Conservation (phyloP, 1,284 basidiomycete genomes). For the Leccinum subfulvum region DNA sequence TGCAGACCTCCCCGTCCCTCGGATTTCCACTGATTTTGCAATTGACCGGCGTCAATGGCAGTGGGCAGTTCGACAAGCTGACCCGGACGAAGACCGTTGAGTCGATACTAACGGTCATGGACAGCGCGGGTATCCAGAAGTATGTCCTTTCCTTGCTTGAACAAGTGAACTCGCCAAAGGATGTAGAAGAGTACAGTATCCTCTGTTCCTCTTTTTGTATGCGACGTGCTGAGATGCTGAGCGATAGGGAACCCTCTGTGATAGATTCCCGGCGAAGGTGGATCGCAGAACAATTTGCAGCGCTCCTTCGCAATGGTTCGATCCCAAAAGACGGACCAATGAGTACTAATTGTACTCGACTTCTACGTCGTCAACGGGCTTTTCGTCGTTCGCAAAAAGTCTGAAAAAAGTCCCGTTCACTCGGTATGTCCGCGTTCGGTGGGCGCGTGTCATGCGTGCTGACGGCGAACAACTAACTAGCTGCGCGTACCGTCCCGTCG, state of each 20-base stretch:
- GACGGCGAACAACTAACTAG: slow-evolving; percentile 27
- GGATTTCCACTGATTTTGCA: slow-evolving; percentile 87
- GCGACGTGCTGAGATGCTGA: slow-evolving; percentile 17
- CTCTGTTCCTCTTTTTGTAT: slow-evolving; percentile 1
- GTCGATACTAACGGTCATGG: slow-evolving; percentile 76
- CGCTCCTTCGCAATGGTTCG: slow-evolving; percentile 76
- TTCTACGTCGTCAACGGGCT: slow-evolving; percentile 85
- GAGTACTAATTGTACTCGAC: slow-evolving; percentile 56
- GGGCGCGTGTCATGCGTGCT: neutral
- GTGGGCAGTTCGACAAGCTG: slow-evolving; percentile 86
- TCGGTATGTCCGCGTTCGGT: slow-evolving; percentile 43
- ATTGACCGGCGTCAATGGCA: slow-evolving; percentile 84
- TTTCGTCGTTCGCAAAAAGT: slow-evolving; percentile 74
- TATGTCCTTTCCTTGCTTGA: slow-evolving; percentile 77
- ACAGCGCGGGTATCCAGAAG: slow-evolving; percentile 70
- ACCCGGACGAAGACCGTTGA: slow-evolving; percentile 95
- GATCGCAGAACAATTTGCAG: slow-evolving; percentile 85
- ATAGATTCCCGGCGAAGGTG: slow-evolving; percentile 66
- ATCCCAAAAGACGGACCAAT: slow-evolving; percentile 62
- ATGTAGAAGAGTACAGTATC: slow-evolving; percentile 39
- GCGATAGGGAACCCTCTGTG: slow-evolving; percentile 45
- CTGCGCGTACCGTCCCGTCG: slow-evolving; percentile 55
- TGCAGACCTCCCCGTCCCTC: slow-evolving; percentile 73
- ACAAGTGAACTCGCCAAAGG: slow-evolving; percentile 54
- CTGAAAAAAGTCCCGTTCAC: slow-evolving; percentile 60